phyloP scores from a whole-genome alignment of 2,329 filamentous ascomycete genomes.

The Sporothrix protearum region DNA sequence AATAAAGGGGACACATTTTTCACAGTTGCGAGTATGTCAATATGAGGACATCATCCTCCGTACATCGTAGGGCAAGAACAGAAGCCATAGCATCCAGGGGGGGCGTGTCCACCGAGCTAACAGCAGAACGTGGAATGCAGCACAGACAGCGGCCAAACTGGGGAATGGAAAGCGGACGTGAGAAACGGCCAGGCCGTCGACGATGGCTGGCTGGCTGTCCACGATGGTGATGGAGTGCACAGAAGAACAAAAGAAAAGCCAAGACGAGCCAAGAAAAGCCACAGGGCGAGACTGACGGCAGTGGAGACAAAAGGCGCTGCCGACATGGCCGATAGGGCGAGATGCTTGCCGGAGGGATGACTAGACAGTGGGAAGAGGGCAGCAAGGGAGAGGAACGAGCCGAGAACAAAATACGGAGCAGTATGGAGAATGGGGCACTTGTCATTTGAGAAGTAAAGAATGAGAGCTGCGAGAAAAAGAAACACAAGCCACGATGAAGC shows the following conservation, averaged over 20 bases:
- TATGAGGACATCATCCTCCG: neutral
- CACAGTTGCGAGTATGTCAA: neutral
- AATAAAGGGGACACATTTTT: neutral
- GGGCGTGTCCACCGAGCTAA: neutral
- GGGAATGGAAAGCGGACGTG: neutral
- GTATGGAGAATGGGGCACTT: neutral
- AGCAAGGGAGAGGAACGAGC: neutral
- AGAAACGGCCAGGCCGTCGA: neutral
- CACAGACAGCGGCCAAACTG: neutral
- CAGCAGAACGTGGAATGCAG: neutral
- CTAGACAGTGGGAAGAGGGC: neutral
- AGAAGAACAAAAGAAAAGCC: neutral
- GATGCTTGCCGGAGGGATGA: neutral
- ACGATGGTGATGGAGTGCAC: neutral
- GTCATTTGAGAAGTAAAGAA: neutral
- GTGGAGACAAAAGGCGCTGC: neutral
- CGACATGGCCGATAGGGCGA: neutral
- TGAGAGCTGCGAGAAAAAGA: neutral
- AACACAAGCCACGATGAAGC: neutral
- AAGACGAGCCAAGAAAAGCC: neutral
- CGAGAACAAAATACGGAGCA: neutral
- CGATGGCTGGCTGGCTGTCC: neutral
- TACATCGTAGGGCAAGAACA: no score
- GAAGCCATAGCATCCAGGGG: neutral
- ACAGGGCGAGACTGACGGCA: neutral